These are phyloP conservation scores for Beta corolliflora DNA, from an alignment of 179 eudicot species.

Conservation along the genomic window DNA sequence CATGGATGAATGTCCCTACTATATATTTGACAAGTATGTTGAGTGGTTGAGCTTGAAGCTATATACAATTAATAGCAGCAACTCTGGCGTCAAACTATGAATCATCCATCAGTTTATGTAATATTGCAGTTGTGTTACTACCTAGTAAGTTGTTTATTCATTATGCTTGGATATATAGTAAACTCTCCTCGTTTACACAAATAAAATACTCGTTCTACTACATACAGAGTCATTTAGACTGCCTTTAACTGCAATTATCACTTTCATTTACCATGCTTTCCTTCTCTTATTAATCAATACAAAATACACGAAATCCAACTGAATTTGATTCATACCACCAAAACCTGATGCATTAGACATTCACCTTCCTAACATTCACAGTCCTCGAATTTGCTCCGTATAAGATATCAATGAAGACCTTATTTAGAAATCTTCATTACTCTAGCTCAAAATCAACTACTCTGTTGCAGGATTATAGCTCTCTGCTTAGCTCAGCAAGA, in stretches of 20 bases:
- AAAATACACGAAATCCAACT: too few relatives aligned
- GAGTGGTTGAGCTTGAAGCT: constrained; percentile 20
- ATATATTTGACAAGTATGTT: background rate
- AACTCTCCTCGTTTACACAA: background rate
- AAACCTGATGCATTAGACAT: background rate
- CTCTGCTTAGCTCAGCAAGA: too few relatives aligned
- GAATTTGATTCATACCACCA: background rate
- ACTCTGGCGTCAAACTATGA: constrained; percentile 19
- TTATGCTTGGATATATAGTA: constrained; percentile 7
- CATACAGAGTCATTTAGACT: background rate
- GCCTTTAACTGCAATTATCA: too few relatives aligned
- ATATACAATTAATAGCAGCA: constrained; percentile 19
- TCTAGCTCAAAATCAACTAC: too few relatives aligned
- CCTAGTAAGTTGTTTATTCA: background rate
- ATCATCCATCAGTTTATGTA: constrained; percentile 16
- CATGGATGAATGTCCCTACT: background rate
- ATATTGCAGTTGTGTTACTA: constrained; percentile 3
- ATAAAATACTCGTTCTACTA: background rate
- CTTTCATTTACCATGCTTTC: background rate
- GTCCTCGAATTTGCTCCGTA: background rate
- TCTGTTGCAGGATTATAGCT: too few relatives aligned
- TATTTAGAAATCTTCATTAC: background rate
- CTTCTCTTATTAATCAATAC: too few relatives aligned
- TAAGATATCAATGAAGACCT: background rate
- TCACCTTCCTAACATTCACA: background rate